Conservation (phyloP, 2,329 filamentous ascomycete genomes). For the Diaporthe longicolla region DNA sequence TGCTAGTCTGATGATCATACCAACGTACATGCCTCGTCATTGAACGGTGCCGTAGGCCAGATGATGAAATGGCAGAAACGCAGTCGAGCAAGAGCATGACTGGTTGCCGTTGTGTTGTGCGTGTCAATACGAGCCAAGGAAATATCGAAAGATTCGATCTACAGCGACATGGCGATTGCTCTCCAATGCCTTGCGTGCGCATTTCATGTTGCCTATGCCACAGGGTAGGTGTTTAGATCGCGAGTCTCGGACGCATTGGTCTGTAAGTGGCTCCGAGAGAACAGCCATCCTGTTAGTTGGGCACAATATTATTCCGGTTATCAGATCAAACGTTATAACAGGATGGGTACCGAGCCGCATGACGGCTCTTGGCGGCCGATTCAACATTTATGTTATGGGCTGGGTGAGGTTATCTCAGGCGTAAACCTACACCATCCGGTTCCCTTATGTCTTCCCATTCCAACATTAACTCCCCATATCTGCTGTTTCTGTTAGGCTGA, state of each 20-base stretch:
- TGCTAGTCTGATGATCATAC: background rate
- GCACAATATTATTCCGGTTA: background rate
- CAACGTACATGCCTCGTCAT: background rate
- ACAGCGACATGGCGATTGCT: background rate
- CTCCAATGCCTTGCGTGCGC: background rate
- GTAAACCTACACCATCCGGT: background rate
- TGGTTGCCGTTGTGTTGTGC: background rate
- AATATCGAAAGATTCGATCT: background rate
- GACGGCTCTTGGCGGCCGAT: background rate
- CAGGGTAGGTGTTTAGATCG: background rate
- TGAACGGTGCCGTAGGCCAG: background rate
- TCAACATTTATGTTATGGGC: background rate
- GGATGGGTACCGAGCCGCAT: background rate
- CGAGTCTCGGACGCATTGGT: background rate
- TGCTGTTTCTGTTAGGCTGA: background rate
- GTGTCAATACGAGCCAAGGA: background rate
- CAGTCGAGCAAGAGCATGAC: background rate
- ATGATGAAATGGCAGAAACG: background rate
- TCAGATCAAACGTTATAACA: constrained; percentile 23
- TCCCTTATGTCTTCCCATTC: background rate
- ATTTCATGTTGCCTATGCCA: background rate
- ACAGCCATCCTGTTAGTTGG: background rate
- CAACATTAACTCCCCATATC: background rate
- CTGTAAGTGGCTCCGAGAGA: background rate
- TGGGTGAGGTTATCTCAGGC: background rate